Evolutionary conservation across 2,329 filamentous ascomycete species (phyloP), one percentile per base, ranked within the genome.

Genomic region (Tolypocladium album): DNA sequence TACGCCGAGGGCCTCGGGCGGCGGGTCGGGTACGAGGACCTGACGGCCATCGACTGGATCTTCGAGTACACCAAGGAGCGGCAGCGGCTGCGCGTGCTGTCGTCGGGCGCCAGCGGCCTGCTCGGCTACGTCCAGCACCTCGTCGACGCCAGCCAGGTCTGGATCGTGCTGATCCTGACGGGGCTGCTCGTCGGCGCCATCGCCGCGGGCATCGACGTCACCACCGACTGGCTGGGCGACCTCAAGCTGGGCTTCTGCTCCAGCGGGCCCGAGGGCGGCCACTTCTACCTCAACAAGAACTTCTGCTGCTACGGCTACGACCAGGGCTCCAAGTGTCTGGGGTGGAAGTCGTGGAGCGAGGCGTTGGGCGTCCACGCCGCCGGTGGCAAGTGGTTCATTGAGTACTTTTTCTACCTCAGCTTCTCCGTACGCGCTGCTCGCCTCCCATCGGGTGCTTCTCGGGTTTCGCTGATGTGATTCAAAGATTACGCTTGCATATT

Each of bases 31-130:
- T 99, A 99, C 76, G 93, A 97, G 70, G 89, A 99, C 75, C 80
- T 97, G 72, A 97, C 93, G 20, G 93, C 94, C 61, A 99, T 99
- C 72, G 94, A 99, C 77, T 99, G 94, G 94, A 97, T 97, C 70
- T 97, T 96, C 68, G 94, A 99, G 74, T 96, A 97, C 71, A 94
- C 90, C 58, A 97, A 97, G 73, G 94, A 99, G 76, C 85, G 94
- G 24, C 91, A 96, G 72, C 85, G 94, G 31, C 77, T 95, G 68
- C 85, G 91, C n/a, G 83, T 88, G 38, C 78, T 99, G 24, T 83
- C 86, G 59, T 84, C 88, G 0, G 84, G 82, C 67, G 82, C 86
- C 9, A 80, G 83, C 24, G 90, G 92, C 0, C 66, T 96, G 6
- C 62, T 92, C 24, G 91, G 92, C 15, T 85, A 91, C 67, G 68